Conservation (phyloP, 2,329 filamentous ascomycete genomes). For the Colletotrichum coccodes region DNA sequence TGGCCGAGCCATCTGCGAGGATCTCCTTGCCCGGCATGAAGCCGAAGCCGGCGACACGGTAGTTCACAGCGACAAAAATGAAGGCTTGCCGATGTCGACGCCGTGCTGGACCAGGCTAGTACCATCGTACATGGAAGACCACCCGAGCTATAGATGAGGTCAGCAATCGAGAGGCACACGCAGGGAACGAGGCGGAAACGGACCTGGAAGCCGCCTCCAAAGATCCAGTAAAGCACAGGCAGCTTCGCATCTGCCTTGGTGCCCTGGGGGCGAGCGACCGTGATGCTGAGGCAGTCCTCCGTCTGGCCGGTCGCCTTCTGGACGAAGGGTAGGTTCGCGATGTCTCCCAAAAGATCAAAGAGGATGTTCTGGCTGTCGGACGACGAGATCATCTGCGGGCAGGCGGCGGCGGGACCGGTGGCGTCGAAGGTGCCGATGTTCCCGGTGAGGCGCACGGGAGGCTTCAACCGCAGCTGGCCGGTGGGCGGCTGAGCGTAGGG, state of each 20-base stretch:
- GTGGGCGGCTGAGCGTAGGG: constrained; percentile 72
- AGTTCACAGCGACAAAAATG: constrained; percentile 73
- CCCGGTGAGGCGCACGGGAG: constrained; percentile 62
- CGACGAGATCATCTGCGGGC: constrained; percentile 65
- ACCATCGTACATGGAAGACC: constrained; percentile 49
- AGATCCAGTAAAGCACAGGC: constrained; percentile 68
- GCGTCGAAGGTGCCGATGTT: constrained; percentile 63
- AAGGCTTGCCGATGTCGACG: constrained; percentile 62
- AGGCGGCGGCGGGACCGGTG: constrained; percentile 58
- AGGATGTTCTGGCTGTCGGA: constrained; percentile 38
- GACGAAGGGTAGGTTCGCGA: constrained; percentile 56
- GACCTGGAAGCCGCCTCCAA: constrained; percentile 59
- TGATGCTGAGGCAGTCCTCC: constrained; percentile 64
- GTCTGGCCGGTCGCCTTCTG: constrained; percentile 52
- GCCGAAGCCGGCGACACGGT: constrained; percentile 70
- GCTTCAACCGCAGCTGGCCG: constrained; percentile 66
- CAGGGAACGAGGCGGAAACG: not conserved
- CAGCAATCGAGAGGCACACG: not conserved
- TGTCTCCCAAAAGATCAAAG: constrained; percentile 47
- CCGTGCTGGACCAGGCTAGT: constrained; percentile 44
- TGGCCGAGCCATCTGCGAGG: constrained; percentile 63
- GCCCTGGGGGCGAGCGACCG: constrained; percentile 57
- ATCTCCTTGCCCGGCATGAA: constrained; percentile 69
- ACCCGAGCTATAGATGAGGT: constrained; percentile 36
- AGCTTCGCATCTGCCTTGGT: constrained; percentile 54